A percentile compares a stretch with the other conserved stretches of the same genome.
Conservation (phyloP, 768 basidiomycete species). For the Tylopilus cervinicoccineus region DNA sequence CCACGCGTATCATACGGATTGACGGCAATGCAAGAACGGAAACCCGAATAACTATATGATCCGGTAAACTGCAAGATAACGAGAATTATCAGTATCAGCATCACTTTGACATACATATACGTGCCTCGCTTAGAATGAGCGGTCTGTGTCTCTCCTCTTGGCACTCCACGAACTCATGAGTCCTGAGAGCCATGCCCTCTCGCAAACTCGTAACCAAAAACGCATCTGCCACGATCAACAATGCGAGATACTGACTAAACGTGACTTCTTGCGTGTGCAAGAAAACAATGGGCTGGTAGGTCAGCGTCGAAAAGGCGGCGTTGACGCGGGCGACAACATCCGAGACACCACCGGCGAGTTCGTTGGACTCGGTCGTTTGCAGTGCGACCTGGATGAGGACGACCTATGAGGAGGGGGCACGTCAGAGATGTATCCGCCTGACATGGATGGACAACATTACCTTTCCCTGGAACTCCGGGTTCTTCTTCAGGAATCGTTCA, state of each 20-base stretch:
- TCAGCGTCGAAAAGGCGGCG: constrained; percentile 76
- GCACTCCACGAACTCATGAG: constrained; percentile 84
- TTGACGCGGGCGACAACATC: constrained; percentile 77
- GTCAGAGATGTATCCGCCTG: neutral
- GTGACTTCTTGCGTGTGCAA: constrained; percentile 81
- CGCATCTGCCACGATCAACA: constrained; percentile 79
- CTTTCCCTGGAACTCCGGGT: constrained; percentile 78
- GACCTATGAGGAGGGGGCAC: constrained; percentile 36
- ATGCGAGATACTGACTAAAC: constrained; percentile 80
- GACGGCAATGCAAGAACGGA: constrained; percentile 80
- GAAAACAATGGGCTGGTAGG: constrained; percentile 86
- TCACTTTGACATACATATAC: constrained; percentile 13
- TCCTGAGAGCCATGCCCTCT: constrained; percentile 82
- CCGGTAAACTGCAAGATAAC: constrained; percentile 67
- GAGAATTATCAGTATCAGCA: neutral
- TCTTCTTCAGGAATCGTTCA: constrained; percentile 72
- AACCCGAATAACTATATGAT: constrained; percentile 81
- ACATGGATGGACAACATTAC: constrained; percentile 29
- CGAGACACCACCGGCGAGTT: constrained; percentile 66
- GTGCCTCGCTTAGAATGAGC: constrained; percentile 74
- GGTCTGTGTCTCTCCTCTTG: constrained; percentile 67
- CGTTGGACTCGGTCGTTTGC: constrained; percentile 75
- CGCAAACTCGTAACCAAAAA: constrained; percentile 81
- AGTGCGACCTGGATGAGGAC: constrained; percentile 87
- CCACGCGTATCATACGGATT: constrained; percentile 84